Percentiles rank a stretch among this genome's conserved stretches.
These are phyloP conservation scores for Gracilaria vermiculophylla DNA, from an alignment of 23 red algal genomes.

Conservation along the genomic window DNA sequence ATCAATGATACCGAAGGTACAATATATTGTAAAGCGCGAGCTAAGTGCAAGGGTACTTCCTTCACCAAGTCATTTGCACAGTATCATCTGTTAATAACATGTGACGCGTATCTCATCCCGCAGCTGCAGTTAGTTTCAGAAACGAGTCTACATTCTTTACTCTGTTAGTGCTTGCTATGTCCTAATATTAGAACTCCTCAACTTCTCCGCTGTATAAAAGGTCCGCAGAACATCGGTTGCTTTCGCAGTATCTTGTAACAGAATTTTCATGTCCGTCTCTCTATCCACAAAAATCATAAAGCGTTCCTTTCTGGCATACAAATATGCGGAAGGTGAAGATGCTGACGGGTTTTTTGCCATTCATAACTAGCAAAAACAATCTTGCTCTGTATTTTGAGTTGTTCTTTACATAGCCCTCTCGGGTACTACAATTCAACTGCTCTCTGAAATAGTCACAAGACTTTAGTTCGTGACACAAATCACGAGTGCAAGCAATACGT, in stretches of 20 bases:
- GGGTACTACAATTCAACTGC: too few relatives aligned
- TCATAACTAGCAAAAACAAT: too few relatives aligned
- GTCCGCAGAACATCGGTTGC: conserved; percentile 38
- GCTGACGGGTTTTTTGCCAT: too few relatives aligned
- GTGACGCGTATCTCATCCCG: conserved; percentile 58
- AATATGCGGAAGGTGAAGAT: too few relatives aligned
- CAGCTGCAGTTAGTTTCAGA: not conserved
- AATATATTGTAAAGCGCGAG: too few relatives aligned
- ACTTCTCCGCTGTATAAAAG: conserved; percentile 50
- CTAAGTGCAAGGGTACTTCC: not conserved
- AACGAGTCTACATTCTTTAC: conserved; percentile 32
- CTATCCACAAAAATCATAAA: conserved; percentile 51
- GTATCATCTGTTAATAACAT: conserved; percentile 58
- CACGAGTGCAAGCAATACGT: too few relatives aligned
- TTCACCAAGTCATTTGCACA: conserved; percentile 28
- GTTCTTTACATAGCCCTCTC: too few relatives aligned
- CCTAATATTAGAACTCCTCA: not conserved
- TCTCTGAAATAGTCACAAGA: too few relatives aligned
- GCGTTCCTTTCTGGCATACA: conserved; percentile 22
- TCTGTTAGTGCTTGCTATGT: conserved; percentile 30
- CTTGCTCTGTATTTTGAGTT: too few relatives aligned
- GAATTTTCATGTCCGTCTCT: not conserved
- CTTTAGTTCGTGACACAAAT: too few relatives aligned
- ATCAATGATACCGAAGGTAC: too few relatives aligned
- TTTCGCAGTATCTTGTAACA: conserved; percentile 18